Conservation (phyloP, 2,329 filamentous ascomycete genomes). For the Pseudogymnoascus sp. region DNA sequence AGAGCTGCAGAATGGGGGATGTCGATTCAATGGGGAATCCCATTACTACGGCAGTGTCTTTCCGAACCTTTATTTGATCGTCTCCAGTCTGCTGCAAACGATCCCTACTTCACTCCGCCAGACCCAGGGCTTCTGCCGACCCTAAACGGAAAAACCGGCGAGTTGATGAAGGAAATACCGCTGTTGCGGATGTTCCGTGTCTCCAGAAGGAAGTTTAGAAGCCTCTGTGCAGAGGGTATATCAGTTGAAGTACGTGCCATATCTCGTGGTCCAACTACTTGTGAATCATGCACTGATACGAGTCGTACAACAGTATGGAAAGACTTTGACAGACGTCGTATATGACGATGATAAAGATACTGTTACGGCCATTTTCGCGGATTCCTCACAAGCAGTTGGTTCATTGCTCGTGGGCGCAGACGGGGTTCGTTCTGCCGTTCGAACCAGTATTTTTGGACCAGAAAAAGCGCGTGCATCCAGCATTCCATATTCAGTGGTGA, state of each 20-base stretch:
- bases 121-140: not conserved
- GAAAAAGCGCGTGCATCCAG: not conserved
- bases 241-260: not conserved
- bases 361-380: conserved; percentile 27
- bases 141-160: conserved; percentile 11
- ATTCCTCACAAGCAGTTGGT: conserved; percentile 25
- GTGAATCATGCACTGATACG: not conserved
- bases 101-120: not conserved
- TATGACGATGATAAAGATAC: conserved; percentile 19
- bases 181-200: conserved; percentile 12
- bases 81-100: not conserved
- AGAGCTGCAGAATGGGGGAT: conserved; percentile 15
- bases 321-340: conserved; percentile 30
- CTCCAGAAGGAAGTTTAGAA: conserved; percentile 13
- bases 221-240: conserved; percentile 14
- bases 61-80: not conserved
- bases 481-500: not conserved
- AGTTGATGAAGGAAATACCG: conserved; percentile 2
- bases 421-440: conserved; percentile 26
- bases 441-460: conserved; percentile 12
- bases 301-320: conserved; percentile 19
- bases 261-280: not conserved
- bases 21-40: conserved; percentile 12
- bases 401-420: conserved; percentile 29
- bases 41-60: conserved; percentile 10